Evolutionary conservation across 176 grass and related monocot species (phyloP).

Genomic region (Triticum urartu): DNA sequence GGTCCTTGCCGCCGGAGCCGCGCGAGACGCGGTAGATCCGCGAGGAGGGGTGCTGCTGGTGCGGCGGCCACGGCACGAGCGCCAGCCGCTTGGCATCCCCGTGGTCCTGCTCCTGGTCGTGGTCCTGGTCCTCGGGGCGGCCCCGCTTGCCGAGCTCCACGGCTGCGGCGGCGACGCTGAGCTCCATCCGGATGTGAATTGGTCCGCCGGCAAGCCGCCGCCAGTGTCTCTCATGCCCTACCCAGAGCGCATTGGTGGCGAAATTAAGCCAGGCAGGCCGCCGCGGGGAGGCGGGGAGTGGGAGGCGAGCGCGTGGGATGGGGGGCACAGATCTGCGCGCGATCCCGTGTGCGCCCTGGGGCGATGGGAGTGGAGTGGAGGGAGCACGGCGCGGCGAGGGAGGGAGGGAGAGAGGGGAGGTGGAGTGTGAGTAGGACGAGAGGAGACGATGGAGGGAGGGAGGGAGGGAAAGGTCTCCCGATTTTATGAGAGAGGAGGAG

Average conservation of each 20-base stretch:
- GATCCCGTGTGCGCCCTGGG: not conserved
- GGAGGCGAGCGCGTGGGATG: not conserved
- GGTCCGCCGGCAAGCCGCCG: not conserved
- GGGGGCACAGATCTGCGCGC: slow-evolving; percentile 13
- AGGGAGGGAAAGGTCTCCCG: not conserved
- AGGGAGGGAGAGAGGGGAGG: not conserved
- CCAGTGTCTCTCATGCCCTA: slow-evolving; percentile 20
- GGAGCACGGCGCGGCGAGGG: slow-evolving; percentile 4
- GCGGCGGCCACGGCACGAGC: slow-evolving; percentile 24
- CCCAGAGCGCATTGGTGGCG: slow-evolving; percentile 20
- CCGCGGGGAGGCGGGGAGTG: not conserved
- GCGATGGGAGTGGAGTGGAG: not conserved
- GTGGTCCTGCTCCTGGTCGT: not conserved
- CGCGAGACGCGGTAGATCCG: slow-evolving; percentile 83
- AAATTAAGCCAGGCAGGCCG: not conserved
- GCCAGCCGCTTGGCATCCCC: slow-evolving; percentile 23
- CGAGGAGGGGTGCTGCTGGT: slow-evolving; percentile 44
- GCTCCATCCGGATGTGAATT: slow-evolving; percentile 29
- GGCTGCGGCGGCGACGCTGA: not conserved
- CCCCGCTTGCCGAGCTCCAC: slow-evolving; percentile 20
- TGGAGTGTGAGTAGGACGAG: not conserved
- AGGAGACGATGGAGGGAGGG: not conserved
- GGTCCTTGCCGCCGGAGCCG: slow-evolving; percentile 68
- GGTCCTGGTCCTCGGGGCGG: not conserved
- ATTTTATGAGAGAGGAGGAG: slow-evolving; percentile 1